Evolutionary conservation across 352 stramenopile genomes (phyloP), one percentile per base, ranked within the genome.

Genomic region (Globisporangium ultimum): DNA sequence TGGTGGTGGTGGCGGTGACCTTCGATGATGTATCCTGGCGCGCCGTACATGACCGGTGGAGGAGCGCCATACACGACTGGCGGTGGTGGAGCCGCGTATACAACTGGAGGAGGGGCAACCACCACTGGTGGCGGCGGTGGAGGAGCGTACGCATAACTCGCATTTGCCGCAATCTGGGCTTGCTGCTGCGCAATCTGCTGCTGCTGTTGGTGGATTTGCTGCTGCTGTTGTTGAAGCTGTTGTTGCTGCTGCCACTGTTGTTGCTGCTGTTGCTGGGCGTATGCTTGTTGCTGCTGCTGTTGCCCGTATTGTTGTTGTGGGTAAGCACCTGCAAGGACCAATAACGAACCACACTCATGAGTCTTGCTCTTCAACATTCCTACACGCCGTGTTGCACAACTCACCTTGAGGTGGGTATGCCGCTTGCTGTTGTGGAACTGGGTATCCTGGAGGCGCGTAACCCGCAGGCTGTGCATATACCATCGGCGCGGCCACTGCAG

Each of bases 271-370:
- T 69, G 55, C 17, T 21, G 64, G 0, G 72, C 61, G 28, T 82
- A 82, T n/a, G 58, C 50, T 45, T 77, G 69, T 36, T 69, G 75
- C 38, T 69, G 75, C 38, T 86, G 79, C 7, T 61, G 61, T 17
- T 63, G 50, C 53, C 38, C 45, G 32, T 67, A 63, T 48, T 62
- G 53, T 41, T 64, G 60, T 40, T 43, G 48, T 48, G 48, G 48
- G 28, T 54, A 54, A 10, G 48, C 48, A 20, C 48, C 48, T 54
- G 38, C 14, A 54, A 9, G 36, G 18, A 50, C 1, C 18, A 34
- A 32, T 1, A 34, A 34, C 2, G n/a, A 36, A 20, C 8, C 28
- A 36, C 28, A 36, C 28, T 10, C 5, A 10, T 36, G 28, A 36
- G 28, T 36, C 8, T 36, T 10, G 8, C 28, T 36, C 0, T 5